phyloP scores from a whole-genome alignment of 768 basidiomycete genomes.

The Termitomyces sp. region DNA sequence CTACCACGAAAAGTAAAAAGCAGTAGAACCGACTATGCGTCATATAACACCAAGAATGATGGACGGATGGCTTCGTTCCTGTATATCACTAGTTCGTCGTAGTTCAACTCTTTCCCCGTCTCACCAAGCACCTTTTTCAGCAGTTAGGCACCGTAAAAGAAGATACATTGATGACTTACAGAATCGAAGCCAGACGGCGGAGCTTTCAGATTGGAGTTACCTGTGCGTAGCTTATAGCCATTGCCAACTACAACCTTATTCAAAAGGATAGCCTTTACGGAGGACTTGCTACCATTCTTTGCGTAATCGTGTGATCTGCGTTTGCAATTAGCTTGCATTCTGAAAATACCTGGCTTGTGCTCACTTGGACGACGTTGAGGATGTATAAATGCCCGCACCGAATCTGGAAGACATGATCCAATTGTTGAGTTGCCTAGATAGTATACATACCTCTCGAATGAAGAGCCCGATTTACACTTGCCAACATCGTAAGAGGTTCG shows the following conservation, averaged over 20 bases:
- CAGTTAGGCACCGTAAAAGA: neutral
- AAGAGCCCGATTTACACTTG: slow-evolving; percentile 67
- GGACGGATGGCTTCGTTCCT: slow-evolving; percentile 70
- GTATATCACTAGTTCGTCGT: slow-evolving; percentile 73
- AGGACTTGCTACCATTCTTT: slow-evolving; percentile 42
- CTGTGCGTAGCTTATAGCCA: slow-evolving; percentile 62
- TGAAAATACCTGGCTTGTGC: slow-evolving; percentile 11
- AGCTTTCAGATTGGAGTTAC: slow-evolving; percentile 51
- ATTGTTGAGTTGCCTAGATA: neutral
- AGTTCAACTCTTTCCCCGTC: slow-evolving; percentile 63
- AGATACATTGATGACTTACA: slow-evolving; percentile 35
- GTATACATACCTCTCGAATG: slow-evolving; percentile 59
- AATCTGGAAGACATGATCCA: slow-evolving; percentile 39
- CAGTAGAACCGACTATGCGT: slow-evolving; percentile 32
- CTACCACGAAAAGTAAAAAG: neutral
- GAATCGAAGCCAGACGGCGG: slow-evolving; percentile 69
- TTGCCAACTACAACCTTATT: slow-evolving; percentile 75
- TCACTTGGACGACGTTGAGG: slow-evolving; percentile 56
- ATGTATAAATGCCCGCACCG: slow-evolving; percentile 34
- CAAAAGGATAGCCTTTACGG: slow-evolving; percentile 60
- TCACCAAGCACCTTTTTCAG: slow-evolving; percentile 61
- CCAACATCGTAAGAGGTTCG: slow-evolving; percentile 62
- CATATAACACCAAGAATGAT: slow-evolving; percentile 70
- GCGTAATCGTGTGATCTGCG: slow-evolving; percentile 71
- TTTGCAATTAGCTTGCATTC: neutral